phyloP scores from a whole-genome alignment of 2,329 filamentous ascomycete genomes.

The Septoria petroselini region DNA sequence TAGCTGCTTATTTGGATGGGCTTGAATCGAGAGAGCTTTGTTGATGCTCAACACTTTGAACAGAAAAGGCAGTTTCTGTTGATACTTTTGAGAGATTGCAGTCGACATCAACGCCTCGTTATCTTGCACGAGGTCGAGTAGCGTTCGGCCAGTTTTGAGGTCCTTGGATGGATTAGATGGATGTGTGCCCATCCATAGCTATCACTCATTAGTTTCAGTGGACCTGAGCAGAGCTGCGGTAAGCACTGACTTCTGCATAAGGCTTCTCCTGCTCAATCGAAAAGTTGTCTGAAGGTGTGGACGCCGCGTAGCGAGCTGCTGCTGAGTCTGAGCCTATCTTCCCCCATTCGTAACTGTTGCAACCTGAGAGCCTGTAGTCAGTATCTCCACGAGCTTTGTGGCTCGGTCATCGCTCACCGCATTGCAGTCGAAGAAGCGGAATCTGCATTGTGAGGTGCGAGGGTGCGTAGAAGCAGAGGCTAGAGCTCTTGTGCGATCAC shows the following conservation, averaged over 20 bases:
- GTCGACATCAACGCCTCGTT: constrained; percentile 78
- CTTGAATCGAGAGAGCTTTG: constrained; percentile 95
- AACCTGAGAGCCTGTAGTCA: constrained; percentile 53
- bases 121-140: constrained; percentile 82
- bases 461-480: too few species aligned
- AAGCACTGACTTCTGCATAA: constrained; percentile 74
- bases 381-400: not conserved
- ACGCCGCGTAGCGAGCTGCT: constrained; percentile 83
- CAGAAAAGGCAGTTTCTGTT: constrained; percentile 82
- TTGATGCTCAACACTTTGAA: constrained; percentile 97
- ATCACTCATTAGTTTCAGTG: constrained; percentile 27
- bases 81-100: constrained; percentile 71
- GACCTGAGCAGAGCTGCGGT: not conserved
- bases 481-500: not conserved
- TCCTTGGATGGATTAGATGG: constrained; percentile 94
- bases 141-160: constrained; percentile 73
- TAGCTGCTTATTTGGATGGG: constrained; percentile 69
- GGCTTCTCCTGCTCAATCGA: constrained; percentile 80
- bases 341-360: constrained; percentile 99
- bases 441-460: constrained; percentile 57
- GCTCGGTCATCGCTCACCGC: constrained; percentile 50
- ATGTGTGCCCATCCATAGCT: constrained; percentile 99
- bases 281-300: constrained; percentile 72
- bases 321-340: constrained; percentile 86
- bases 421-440: constrained; percentile 79